Evolutionary conservation across 2,329 filamentous ascomycete genomes (phyloP), one percentile per base, ranked within the genome.

Genomic region (Aureobasidium sp.): DNA sequence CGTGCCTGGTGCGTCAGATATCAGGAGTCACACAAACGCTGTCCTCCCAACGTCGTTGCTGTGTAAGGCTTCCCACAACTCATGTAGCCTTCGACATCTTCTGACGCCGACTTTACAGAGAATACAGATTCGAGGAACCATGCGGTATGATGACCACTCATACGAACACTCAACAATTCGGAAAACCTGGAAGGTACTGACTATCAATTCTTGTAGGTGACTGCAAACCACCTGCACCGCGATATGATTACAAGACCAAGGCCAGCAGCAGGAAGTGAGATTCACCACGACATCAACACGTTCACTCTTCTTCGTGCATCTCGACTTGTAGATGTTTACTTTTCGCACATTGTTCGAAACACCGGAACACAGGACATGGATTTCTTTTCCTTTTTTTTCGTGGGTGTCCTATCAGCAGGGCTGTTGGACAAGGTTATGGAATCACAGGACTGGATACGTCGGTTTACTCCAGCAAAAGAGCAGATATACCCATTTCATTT

Each of bases 1-100:
- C 75, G 79, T 64, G 79, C 79, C 19, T 83, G 81, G 81, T 83
- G 81, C 58, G 72, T 74, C 60, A 77, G 74, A 67, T 78, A 79
- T 61, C 76, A 78, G 70, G 76, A 79, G 65, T 81, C 80, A 33
- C 81, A 83, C 64, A 78, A 77, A 63, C 73, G 81, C 62, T 84
- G 81, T 69, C 77, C 78, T 23, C 76, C 79, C 17, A 81, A 81
- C 63, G 76, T 84, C 31, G 79, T 81, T 55, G 79, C 78, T 27
- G 74, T 78, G 76, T 79, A 69, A 66, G 72, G 57, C 33, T 19
- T 17, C 6, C 8, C 6, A 13, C n/a, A 25, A 45, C 21, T 38
- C 17, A 37, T 10, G 40, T 23, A 43, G 25, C n/a, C 33, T 51
- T 33, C 10, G 19, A 25, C 4, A 25, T 43, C n/a, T 29, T 17